Base-by-base conservation (phyloP, 2,329 filamentous ascomycete genomes). In the Chalaropsis thielavioides region DNA sequence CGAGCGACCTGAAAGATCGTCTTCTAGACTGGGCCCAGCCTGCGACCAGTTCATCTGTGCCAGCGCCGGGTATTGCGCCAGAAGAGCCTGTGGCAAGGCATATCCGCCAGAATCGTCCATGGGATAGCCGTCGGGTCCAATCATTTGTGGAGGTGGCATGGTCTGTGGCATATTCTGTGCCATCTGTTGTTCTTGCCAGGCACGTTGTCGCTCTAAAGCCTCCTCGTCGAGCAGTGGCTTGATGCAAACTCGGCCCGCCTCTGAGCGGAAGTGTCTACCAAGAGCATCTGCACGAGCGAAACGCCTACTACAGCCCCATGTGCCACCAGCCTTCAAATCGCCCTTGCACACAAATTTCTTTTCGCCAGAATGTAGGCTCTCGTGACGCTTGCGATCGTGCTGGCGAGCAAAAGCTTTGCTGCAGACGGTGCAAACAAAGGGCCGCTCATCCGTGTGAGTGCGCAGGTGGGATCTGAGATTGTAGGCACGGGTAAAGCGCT, bases 341-440 rank as follows among this genome's bases (percentile, higher is more conserved):
- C 94, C 94, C 70, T 90, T 91, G 76, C 94, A 99, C 7, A 97
- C 89, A 73, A 97, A 99, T 73, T 96, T 97, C 83, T 97, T 99
- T 77, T 99, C 94, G 51, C 94, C 94, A 0, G 90, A 95, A 72
- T 99, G 94, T 51, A 99, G 78, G 46, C 92, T 92, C 76, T 99
- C 94, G 75, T 99, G 94, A 46, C 94, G 87, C 76, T 99, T 99
- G 58, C 94, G 87, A 73, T 99, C 94, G 73, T 99, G 94, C 73
- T 99, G 94, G 31, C 94, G 87, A 5, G 94, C 94, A 76, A 99
- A 99, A 0, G 94, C 94, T 75, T 99, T 99, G 63, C 90, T 90
- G 70, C 94, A 99, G 8, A 97, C 90, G 0, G 90, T 96, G 73
- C 94, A 99, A 2, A 97, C 92, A 72, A 97, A 99, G 0, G 94